phyloP scores from a whole-genome alignment of 768 basidiomycete species.

The Phylloporus sp. region DNA sequence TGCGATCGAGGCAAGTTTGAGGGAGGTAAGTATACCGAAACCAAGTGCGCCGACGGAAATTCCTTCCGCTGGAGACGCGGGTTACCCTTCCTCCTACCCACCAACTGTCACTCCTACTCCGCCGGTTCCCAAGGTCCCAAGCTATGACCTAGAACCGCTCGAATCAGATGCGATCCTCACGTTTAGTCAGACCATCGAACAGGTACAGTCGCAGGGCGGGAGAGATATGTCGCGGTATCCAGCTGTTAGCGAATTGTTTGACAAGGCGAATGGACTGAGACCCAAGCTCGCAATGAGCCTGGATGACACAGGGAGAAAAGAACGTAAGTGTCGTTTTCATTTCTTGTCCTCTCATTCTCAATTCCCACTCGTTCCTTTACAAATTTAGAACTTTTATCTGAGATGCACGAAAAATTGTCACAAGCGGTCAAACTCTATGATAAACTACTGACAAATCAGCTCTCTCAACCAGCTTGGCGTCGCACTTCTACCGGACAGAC shows the following conservation, averaged over 20 bases:
- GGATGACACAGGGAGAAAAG: slow-evolving; percentile 83
- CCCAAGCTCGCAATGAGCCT: slow-evolving; percentile 81
- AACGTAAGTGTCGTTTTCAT: slow-evolving; percentile 50
- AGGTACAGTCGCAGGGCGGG: slow-evolving; percentile 73
- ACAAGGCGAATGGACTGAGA: slow-evolving; percentile 72
- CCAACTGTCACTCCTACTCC: slow-evolving; percentile 36
- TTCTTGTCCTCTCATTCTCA: not conserved
- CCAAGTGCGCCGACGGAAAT: slow-evolving; percentile 72
- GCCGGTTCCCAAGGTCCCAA: slow-evolving; percentile 55
- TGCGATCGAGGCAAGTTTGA: slow-evolving; percentile 91
- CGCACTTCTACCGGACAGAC: slow-evolving; percentile 21
- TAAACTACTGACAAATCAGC: slow-evolving; percentile 77
- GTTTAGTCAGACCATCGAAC: slow-evolving; percentile 87
- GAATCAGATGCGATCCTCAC: slow-evolving; percentile 87
- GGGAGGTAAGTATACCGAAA: slow-evolving; percentile 75
- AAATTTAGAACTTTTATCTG: slow-evolving; percentile 69
- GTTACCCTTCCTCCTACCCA: slow-evolving; percentile 45
- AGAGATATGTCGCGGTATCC: slow-evolving; percentile 78
- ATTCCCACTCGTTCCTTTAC: not conserved
- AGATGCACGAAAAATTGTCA: slow-evolving; percentile 94
- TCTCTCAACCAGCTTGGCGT: slow-evolving; percentile 69
- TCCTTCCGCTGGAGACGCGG: slow-evolving; percentile 50
- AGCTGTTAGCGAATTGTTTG: slow-evolving; percentile 78
- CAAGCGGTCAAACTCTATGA: slow-evolving; percentile 93
- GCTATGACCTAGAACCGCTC: slow-evolving; percentile 74